These are phyloP conservation scores for Arachnomyces sp. DNA, from an alignment of 2,329 filamentous ascomycete species.

Conservation along the genomic window DNA sequence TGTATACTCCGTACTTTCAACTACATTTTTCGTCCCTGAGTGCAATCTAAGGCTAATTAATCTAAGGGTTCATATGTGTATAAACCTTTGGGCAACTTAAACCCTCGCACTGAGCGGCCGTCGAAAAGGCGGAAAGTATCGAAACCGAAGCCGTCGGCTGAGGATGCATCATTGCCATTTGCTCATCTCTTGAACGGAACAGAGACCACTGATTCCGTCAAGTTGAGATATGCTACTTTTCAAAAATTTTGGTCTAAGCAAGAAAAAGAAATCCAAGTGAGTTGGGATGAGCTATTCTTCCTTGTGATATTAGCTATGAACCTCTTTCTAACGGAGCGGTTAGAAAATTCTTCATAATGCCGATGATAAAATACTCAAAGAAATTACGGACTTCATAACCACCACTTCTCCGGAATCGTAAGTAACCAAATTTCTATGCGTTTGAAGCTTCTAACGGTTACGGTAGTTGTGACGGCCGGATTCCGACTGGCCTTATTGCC, in stretches of 20 bases:
- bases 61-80: slow-evolving; percentile 57
- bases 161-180: slow-evolving; percentile 21
- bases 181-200: slow-evolving; percentile 33
- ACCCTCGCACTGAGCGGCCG: slow-evolving; percentile 35
- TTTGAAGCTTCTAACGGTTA: slow-evolving; percentile 6
- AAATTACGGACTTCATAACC: slow-evolving; percentile 32
- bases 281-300: slow-evolving; percentile 5
- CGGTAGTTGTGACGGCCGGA: slow-evolving; percentile 30
- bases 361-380: slow-evolving; percentile 31
- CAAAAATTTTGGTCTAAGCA: slow-evolving; percentile 33
- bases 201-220: slow-evolving; percentile 25
- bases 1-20: slow-evolving; percentile 8
- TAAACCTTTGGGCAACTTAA: slow-evolving; percentile 41
- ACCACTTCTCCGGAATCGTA: slow-evolving; percentile 29
- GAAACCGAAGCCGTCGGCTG: slow-evolving; percentile 21
- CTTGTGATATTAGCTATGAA: background rate
- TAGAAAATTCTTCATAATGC: slow-evolving; percentile 32
- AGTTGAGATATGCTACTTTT: slow-evolving; percentile 31
- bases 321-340: slow-evolving; percentile 8
- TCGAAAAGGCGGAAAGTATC: slow-evolving; percentile 53
- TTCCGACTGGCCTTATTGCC: slow-evolving; percentile 36
- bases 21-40: too few relatives aligned
- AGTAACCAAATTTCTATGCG: slow-evolving; percentile 8
- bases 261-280: slow-evolving; percentile 32
- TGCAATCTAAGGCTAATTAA: slow-evolving; percentile 11